A percentile compares a stretch with the other conserved stretches of the same genome.
Evolutionary conservation across 2,329 filamentous ascomycete genomes (phyloP).

Genomic region (Sporothrix globosa): DNA sequence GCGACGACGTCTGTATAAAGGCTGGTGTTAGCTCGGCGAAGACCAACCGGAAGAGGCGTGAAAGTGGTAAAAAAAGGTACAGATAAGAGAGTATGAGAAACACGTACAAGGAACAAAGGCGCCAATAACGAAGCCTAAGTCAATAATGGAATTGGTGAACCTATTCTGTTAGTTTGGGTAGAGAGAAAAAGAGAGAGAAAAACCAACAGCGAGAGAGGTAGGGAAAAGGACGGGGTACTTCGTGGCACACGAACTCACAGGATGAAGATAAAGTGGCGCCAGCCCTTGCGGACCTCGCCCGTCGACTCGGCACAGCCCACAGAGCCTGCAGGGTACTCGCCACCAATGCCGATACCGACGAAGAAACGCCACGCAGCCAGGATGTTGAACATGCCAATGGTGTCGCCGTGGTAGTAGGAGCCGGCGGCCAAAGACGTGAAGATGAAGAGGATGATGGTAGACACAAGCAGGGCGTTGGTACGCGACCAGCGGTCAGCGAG

Average conservation of each 20-base stretch:
- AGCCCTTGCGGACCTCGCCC: constrained; percentile 77
- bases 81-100: background rate
- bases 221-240: too few species aligned
- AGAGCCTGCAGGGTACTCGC: constrained; percentile 79
- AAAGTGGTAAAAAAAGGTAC: background rate
- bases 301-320: constrained; percentile 84
- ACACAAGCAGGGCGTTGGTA: constrained; percentile 77
- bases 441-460: constrained; percentile 80
- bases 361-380: constrained; percentile 86
- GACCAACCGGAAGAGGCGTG: background rate
- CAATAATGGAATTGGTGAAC: constrained; percentile 39
- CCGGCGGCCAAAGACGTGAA: constrained; percentile 81
- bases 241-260: constrained; percentile 45
- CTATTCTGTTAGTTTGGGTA: constrained; percentile 63
- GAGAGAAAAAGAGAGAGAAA: background rate
- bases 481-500: constrained; percentile 83
- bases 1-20: constrained; percentile 51
- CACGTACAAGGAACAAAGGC: constrained; percentile 67
- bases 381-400: constrained; percentile 71
- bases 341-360: constrained; percentile 76
- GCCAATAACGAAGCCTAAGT: constrained; percentile 76
- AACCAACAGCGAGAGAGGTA: too few species aligned
- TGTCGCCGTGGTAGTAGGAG: constrained; percentile 72
- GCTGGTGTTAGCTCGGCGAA: constrained; percentile 5
- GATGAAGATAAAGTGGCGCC: constrained; percentile 88